A percentile compares a stretch with the other conserved stretches of the same genome.
Conservation (phyloP, 208 protist genomes). For the Trichomonas gallinae region DNA sequence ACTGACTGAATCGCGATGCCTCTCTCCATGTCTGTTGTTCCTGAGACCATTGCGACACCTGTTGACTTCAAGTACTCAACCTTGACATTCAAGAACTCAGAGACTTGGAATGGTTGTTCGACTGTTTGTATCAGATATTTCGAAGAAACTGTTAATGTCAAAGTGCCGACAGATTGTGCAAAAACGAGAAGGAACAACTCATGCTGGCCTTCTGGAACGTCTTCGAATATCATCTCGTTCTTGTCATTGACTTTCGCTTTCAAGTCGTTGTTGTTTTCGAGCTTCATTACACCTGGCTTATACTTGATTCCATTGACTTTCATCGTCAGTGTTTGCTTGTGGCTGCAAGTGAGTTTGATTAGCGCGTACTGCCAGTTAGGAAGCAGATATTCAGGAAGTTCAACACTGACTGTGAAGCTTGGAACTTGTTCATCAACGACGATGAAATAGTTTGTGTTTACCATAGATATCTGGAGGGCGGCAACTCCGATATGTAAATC, state of each 20-base stretch:
- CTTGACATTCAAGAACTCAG: neutral
- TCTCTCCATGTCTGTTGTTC: neutral
- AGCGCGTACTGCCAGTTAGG: neutral
- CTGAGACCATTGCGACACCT: neutral
- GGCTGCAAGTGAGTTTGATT: neutral
- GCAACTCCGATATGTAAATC: neutral
- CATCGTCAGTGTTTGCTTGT: neutral
- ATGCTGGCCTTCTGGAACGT: neutral
- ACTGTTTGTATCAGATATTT: neutral
- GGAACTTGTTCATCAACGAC: neutral
- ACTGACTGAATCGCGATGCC: neutral
- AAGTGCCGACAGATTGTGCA: neutral
- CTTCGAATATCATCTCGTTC: neutral
- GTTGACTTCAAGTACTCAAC: neutral
- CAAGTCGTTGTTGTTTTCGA: neutral
- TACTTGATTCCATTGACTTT: neutral
- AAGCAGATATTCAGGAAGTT: neutral
- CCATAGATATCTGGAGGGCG: neutral
- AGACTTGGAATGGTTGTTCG: neutral
- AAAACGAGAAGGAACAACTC: neutral
- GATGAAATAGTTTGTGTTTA: neutral
- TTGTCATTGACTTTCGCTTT: neutral
- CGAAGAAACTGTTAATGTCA: neutral
- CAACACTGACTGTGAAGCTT: neutral
- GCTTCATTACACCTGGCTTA: neutral